Base-by-base conservation (phyloP, 164 flowering plant genomes). In the Hamamelis virginiana region DNA sequence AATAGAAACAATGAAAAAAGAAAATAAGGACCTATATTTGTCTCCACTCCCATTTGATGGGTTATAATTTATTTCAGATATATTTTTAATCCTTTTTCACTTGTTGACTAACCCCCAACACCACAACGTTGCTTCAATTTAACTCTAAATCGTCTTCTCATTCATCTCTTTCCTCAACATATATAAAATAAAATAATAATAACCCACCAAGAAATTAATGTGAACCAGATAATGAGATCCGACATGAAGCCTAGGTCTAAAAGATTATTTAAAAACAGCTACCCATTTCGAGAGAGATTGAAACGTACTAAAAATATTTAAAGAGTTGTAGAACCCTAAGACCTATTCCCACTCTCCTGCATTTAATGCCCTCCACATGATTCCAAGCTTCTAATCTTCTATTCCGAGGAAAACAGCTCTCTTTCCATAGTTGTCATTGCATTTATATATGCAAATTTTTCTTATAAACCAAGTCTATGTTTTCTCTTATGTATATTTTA, bases 331-430 rank as follows among this genome's bases (percentile, higher is more conserved):
- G 71, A 79, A 80, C 75, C 78, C 78, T 52, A 81, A 80, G 78
- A 70, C 67, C 67, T 77, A 72, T 69, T 72, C 74, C 43, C 59
- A 61, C 62, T 27, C 59, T 47, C 57, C 58, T 55, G 79, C 88
- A 85, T 83, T 89, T 66, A 89, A 85, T 89, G 90, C 70, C 11
- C 75, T 74, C 75, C 91, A 89, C 89, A 83, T 86, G 91, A 85
- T 81, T 83, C 90, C 86, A 86, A 83, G 78, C 82, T 78, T 80
- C 80, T 74, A 77, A 84, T 82, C 85, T 74, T 72, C 73, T 75
- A 75, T 83, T 81, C 85, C 86, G 63, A 81, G 86, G 66, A 82
- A 78, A 77, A 81, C 80, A 83, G 76, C 84, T 62, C 85, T 68
- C 69, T 59, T 78, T 72, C 76, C 81, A 79, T 69, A 74, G 76